Evolutionary conservation across 495 filamentous ascomycete species (phyloP).

Genomic region (Hypomontagnella monticulosa): DNA sequence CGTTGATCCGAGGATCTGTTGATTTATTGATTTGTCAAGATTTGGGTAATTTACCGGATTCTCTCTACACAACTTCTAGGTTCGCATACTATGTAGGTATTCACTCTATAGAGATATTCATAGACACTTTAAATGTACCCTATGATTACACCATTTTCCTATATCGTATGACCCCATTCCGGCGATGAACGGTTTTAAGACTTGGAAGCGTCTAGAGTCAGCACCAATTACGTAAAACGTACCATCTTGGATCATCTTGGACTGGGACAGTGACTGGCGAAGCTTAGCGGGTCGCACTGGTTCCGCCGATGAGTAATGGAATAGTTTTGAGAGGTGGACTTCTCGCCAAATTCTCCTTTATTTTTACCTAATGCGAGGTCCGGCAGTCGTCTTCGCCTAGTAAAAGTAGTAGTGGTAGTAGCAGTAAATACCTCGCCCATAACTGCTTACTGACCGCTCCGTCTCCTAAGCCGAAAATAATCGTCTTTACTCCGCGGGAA

Average conservation of each 20-base stretch:
- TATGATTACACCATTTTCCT: background rate
- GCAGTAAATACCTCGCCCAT: background rate
- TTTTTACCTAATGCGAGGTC: constrained; percentile 7
- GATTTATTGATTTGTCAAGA: background rate
- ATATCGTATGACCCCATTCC: constrained; percentile 22
- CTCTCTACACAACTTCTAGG: background rate
- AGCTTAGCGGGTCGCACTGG: constrained; percentile 2
- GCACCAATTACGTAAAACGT: constrained; percentile 29
- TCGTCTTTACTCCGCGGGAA: too few species aligned
- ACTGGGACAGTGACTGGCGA: background rate
- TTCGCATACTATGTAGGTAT: background rate
- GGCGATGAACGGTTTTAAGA: background rate
- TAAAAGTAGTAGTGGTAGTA: too few species aligned
- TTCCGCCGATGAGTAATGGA: constrained; percentile 27
- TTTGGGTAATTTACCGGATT: background rate
- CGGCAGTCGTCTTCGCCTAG: constrained; percentile 1
- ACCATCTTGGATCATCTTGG: background rate
- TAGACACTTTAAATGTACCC: background rate
- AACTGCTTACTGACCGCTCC: background rate
- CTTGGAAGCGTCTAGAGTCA: constrained; percentile 20
- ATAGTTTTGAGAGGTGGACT: constrained; percentile 24
- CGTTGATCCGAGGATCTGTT: background rate
- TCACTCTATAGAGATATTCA: constrained; percentile 4
- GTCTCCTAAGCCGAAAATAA: too few species aligned
- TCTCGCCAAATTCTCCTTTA: background rate